These are phyloP conservation scores for Fusarium sambucinum DNA, from an alignment of 2,329 filamentous ascomycete species.

Conservation along the genomic window DNA sequence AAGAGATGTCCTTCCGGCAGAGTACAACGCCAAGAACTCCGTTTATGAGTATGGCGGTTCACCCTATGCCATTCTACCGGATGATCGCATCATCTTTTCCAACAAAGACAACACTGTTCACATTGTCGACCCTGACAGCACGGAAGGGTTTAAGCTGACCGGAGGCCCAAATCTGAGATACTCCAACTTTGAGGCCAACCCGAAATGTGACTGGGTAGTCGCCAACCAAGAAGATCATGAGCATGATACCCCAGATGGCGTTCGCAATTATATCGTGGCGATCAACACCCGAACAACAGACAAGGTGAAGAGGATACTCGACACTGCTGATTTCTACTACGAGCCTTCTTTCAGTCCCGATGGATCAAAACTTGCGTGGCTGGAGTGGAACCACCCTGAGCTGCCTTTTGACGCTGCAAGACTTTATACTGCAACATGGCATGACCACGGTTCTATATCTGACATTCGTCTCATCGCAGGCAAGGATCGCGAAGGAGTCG, in stretches of 20 bases:
- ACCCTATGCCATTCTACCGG: conserved; percentile 55
- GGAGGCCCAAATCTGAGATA: conserved; percentile 55
- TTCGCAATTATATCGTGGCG: conserved; percentile 56
- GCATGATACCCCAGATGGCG: conserved; percentile 48
- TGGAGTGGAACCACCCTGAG: conserved; percentile 67
- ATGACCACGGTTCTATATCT: conserved; percentile 46
- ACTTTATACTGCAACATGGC: conserved; percentile 60
- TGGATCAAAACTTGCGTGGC: conserved; percentile 62
- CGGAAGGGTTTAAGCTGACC: conserved; percentile 52
- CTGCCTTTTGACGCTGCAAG: conserved; percentile 64
- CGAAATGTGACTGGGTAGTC: conserved; percentile 57
- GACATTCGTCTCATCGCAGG: conserved; percentile 57
- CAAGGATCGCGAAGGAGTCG: conserved; percentile 56
- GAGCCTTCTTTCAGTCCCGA: conserved; percentile 62
- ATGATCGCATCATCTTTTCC: conserved; percentile 61
- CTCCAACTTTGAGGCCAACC: conserved; percentile 60
- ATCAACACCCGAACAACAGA: conserved; percentile 57
- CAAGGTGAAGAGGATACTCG: conserved; percentile 53
- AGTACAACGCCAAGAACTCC: conserved; percentile 58
- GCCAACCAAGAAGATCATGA: conserved; percentile 66
- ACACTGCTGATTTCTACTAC: conserved; percentile 66
- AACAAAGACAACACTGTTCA: conserved; percentile 59
- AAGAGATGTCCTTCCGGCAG: conserved; percentile 58
- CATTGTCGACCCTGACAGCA: conserved; percentile 55
- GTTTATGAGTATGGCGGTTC: conserved; percentile 68